Evolutionary conservation across 2,329 filamentous ascomycete species (phyloP), one percentile per base, ranked within the genome.

Genomic region (Fusarium drepaniforme): DNA sequence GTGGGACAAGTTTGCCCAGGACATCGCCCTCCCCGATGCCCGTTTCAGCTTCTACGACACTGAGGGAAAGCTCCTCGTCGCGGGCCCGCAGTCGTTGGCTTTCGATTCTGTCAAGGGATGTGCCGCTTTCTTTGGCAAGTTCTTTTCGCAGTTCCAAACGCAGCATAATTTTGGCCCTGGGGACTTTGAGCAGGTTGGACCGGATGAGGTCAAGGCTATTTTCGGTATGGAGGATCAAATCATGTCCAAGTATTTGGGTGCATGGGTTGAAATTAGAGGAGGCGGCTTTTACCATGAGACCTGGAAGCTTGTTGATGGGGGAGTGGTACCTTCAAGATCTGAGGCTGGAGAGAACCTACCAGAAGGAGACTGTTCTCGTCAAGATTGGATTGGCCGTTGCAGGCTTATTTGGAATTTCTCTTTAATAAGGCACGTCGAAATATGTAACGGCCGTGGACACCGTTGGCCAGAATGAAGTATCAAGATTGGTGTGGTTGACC

Each of bases 231-330:
- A 77, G 62, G 76, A 78, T 58, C 67, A 78, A 64, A 46, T 75
- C 5, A 15, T 75, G 56, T 65, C 61, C 11, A 72, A 72, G 53
- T 53, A 33, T 8, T 30, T 77, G 28, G 75, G 73, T 5, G 33
- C 62, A 7, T 75, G 69, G 76, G 73, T 51, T 25, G 73, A 76
- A 67, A 66, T 78, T 12, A 61, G 77, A 33, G 78, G 77, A 35
- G 78, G 77, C 3, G 73, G 75, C 23, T 79, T 70, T 25, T 79
- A 78, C 57, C 67, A 75, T 44, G 75, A 77, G 59, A 75, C 75
- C 8, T 77, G 74, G 77, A 77, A 70, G 66, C 53, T 66, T 8
- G 72, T 75, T 12, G 75, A 75, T 35, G 77, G 74, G 74, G 16
- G 56, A 76, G 30, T 79, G 78, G 78, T 75, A 73, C 8, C 71